Evolutionary conservation across 352 stramenopile species (phyloP), one percentile per base, ranked within the genome.

Genomic region (Thalassiosira mediterranea): DNA sequence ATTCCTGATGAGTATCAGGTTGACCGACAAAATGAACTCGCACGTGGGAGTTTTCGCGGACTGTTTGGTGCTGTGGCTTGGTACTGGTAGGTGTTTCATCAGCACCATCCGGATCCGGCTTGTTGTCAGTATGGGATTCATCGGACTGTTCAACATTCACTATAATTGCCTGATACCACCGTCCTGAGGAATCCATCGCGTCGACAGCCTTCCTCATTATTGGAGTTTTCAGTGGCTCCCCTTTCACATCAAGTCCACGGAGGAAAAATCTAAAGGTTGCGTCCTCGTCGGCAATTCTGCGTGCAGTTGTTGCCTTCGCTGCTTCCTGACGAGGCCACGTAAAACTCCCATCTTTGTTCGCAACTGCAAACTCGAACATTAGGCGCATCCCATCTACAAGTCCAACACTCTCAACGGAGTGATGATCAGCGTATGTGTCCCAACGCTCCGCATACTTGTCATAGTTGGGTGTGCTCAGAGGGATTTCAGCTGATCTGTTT

Each of bases 131-230:
- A 44, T 72, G 73, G 29, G 77, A 67, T 49, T 61, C 51, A 52
- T 77, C 59, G n/a, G 78, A 63, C 19, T 76, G 37, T 23, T 84
- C 76, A 26, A 86, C 73, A 72, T 88, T 61, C 4, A 86, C 49
- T 54, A 94, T 88, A 10, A 84, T 74, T 8, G 84, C 82, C 54
- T 87, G 61, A 70, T 91, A 94, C 89, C 89, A 94, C 21, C 88
- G 57, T 40, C 89, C 87, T 46, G 85, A 79, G 32, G 64, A 68
- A 83, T 94, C 89, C 76, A 89, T 88, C 13, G 86, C 89, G 82
- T 94, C 89, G 23, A 94, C 72, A 38, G 82, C 37, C 17, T 67
- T 72, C 61, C 38, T 54, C 7, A 79, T 51, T 31, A 88, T 76
- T 29, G 76, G 52, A 17, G 63, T 31, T 49, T 63, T 79, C 17